Evolutionary conservation across 2,329 filamentous ascomycete genomes (phyloP), one percentile per base, ranked within the genome.

Genomic region (Cladosporium sp.): DNA sequence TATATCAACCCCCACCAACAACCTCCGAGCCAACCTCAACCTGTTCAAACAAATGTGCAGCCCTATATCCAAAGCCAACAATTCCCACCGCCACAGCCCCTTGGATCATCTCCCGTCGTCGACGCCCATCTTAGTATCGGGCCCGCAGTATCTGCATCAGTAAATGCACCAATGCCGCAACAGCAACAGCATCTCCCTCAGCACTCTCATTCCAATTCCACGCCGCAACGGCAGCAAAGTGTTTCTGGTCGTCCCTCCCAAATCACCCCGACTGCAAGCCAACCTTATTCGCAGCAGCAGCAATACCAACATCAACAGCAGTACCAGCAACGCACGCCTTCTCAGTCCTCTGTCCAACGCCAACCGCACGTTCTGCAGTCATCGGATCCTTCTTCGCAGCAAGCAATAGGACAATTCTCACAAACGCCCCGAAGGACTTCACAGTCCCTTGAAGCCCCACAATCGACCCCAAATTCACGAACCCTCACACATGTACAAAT

Each of bases 381-480:
- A 17, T 4, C 30, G 20, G 29, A 50, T 15, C 9, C 38, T 11
- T 18, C 30, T 19, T 13, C 20, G 8, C 41, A 43, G 20, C 40
- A 37, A 8, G n/a, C 20, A 19, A 12, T 39, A n/a, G 8, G 39
- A 17, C 43, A 41, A 24, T 37, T 39, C 36, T 29, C 34, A 47
- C 41, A 45, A 19, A 43, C 45, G 32, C 48, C 38, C 43, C 43
- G 42, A 53, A 37, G 13, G n/a, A 57, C 34, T 29, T 39, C 50
- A 47, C 34, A 47, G 59, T 53, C 56, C 37, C 43, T 53, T 55
- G 29, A 30, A 4, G 22, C 34, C 20, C 47, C 45, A 47, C 40
- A 56, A 51, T 39, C 44, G 32, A 43, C 43, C 7, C 37, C 45
- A 8, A 48, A 48, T 18, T 40, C 50, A 7, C 44, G 43, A n/a